Evolutionary conservation across 1,284 basidiomycete species (phyloP), one percentile per base, ranked within the genome.

Genomic region (Puccinia horiana): DNA sequence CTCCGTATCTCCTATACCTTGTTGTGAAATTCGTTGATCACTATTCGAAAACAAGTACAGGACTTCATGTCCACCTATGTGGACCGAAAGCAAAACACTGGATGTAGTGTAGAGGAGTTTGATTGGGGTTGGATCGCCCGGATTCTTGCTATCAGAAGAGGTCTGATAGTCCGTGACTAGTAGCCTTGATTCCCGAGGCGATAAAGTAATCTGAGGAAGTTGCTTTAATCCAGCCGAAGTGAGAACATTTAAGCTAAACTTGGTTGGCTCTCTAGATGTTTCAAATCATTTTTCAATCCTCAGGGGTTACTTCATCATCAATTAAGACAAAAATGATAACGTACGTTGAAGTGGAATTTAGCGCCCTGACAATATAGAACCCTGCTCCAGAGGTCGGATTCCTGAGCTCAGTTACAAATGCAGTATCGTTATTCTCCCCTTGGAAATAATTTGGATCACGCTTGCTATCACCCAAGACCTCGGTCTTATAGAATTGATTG

Each of bases 401-500:
- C 73, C 87, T 87, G 73, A 94, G 87, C n/a, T 90, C 85, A 0
- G 92, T 92, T 32, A 90, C 89, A 84, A 91, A 92, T 20, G 90
- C 90, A n/a, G 16, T 23, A 61, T 26, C 3, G 44, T 88, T 89
- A 54, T 90, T 89, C 83, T 93, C 90, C 20, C 37, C 37, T 11
- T 47, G 32, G 35, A 81, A 42, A 56, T 61, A 81, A 67, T 47
- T 29, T 18, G 61, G 35, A 32, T 65, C 58, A 6, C 18, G 32
- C 26, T 65, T 63, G 35, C 56, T 63, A 49, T 72, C 35, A 0
- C 91, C 91, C 32, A 93, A 87, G 89, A 91, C 90, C 83, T 93
- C 90, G 0, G 93, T 93, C 87, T 93, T 92, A 86, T 91, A 90
- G 85, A 94, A 92, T 52, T 91, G 90, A 0, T 91, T 91, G 6